A percentile compares a stretch with the other conserved stretches of the same genome.
Evolutionary conservation across 208 protist genomes (phyloP).

Genomic region (Acanthamoeba castellanii): DNA sequence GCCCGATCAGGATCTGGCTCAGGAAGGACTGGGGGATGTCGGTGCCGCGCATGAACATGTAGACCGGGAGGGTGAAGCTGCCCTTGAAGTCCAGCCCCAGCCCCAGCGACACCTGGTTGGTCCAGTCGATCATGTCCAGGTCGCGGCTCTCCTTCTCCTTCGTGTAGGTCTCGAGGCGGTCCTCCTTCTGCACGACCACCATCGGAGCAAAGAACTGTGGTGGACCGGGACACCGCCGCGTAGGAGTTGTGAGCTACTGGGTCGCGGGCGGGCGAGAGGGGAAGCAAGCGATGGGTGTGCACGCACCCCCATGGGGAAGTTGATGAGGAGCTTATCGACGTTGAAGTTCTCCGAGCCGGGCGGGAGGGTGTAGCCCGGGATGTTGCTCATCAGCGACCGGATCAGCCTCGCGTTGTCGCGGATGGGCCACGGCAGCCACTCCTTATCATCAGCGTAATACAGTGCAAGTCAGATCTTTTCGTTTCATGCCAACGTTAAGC

Average conservation of each 20-base stretch:
- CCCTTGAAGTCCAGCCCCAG: conserved; percentile 35
- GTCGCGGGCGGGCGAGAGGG: neutral
- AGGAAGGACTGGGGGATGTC: conserved; percentile 57
- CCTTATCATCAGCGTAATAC: no score
- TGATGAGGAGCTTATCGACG: conserved; percentile 44
- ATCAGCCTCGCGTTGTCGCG: conserved; percentile 53
- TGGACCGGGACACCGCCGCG: neutral
- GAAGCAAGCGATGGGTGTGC: neutral
- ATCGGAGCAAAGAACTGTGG: conserved; percentile 59
- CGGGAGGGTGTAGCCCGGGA: conserved; percentile 48
- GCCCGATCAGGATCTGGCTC: conserved; percentile 90
- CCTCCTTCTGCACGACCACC: conserved; percentile 50
- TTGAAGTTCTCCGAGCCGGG: conserved; percentile 16
- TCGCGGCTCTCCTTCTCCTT: conserved; percentile 63
- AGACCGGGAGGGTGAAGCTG: conserved; percentile 38
- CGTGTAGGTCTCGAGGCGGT: conserved; percentile 59
- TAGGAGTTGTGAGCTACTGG: no score
- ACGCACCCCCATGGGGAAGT: conserved; percentile 59
- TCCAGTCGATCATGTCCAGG: conserved; percentile 51
- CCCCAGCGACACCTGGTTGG: conserved; percentile 60
- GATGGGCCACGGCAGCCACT: conserved; percentile 67
- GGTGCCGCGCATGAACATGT: conserved; percentile 42
- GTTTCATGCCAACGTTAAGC: no score
- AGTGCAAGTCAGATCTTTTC: neutral
- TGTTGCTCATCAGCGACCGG: conserved; percentile 34